Base-by-base conservation (phyloP, 306 rosid species). In the Fragaria ananassa region DNA sequence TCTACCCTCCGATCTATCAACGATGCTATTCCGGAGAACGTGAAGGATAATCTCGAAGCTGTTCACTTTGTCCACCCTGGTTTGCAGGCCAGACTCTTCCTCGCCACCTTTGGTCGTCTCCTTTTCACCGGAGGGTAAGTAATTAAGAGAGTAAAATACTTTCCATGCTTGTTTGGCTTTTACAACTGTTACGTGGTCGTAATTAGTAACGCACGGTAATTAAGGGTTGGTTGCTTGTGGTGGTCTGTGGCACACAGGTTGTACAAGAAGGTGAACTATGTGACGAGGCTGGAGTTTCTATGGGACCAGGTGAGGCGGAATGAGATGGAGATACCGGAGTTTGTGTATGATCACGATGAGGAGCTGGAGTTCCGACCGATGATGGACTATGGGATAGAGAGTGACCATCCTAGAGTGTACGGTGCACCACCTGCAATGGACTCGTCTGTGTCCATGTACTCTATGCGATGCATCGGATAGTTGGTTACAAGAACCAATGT, bases 41-140 rank as follows among this genome's bases (percentile, higher is more conserved):
- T 78, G 56, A 81, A 68, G 35, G 76, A 75, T 17, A 39, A 66
- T 17, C 76, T 84, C 0, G 78, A 78, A 76, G 64, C 85, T 0
- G 75, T 84, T 46, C 74, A 81, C 74, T 84, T 84, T 41, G 78
- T 81, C 45, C 88, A 84, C 57, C 81, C 88, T 0, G 83, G 74
- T 1, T 39, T 84, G 27, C 82, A 71, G 78, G 29, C 88, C 74
- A 72, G 81, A 8, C 71, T 84, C 70, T 78, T 84, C 78, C 76
- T 84, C 6, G 81, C 85, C 85, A 78, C 88, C 65, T 71, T 78
- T 34, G 88, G 88, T 14, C 83, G 83, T 50, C 35, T 84, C 21
- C 44, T 76, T 15, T 81, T 78, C 78, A 74, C 45, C 42, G 81
- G 80, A 54, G 78, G 81, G 88, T 84, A 78, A 74, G 72, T 3